Evolutionary conservation across 169 alveolate species (phyloP).

Genomic region (Cryptosporidium sp.): DNA sequence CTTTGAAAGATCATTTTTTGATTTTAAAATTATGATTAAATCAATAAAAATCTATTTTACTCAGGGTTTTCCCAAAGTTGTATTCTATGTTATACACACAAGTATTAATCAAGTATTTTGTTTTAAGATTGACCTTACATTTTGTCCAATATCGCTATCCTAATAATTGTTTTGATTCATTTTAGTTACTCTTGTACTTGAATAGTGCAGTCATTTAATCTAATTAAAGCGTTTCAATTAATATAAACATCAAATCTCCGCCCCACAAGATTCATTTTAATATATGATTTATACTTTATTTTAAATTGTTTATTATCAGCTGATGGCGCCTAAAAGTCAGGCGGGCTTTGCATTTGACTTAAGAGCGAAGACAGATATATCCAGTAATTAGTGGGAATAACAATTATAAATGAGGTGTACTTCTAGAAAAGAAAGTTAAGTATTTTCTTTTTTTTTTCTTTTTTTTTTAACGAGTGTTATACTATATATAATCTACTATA

Average conservation of each 20-base stretch:
- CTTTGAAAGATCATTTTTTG: not conserved
- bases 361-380: slow-evolving; percentile 18
- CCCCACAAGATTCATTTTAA: not conserved
- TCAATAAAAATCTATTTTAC: not conserved
- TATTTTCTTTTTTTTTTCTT: not conserved
- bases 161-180: not conserved
- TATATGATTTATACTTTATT: too few relatives aligned
- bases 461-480: too few relatives aligned
- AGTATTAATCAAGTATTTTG: too few relatives aligned
- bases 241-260: not conserved
- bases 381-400: not conserved
- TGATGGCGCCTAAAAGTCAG: not conserved
- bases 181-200: too few relatives aligned
- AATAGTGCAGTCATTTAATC: not conserved
- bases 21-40: too few relatives aligned
- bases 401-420: not conserved
- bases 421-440: not conserved
- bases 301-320: too few relatives aligned
- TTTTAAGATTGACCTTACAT: not conserved
- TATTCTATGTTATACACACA: not conserved
- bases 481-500: too few relatives aligned
- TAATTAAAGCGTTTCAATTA: too few relatives aligned
- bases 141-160: too few relatives aligned
- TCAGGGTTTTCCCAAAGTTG: not conserved
- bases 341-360: not conserved